phyloP scores from a whole-genome alignment of 306 rosid species.

The Purshia tridentata region DNA sequence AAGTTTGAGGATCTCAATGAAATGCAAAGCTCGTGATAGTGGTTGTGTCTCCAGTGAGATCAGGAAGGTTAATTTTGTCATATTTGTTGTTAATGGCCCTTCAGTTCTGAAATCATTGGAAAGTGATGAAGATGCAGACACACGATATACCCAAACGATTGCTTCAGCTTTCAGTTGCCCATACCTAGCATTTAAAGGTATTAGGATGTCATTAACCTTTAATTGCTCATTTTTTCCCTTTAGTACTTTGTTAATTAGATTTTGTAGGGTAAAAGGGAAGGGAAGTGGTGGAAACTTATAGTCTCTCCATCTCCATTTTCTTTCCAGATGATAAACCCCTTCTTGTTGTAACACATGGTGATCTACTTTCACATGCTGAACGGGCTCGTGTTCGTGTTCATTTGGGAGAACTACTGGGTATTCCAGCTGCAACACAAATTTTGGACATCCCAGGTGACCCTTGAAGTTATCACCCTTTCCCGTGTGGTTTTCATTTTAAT shows the following conservation, averaged over 20 bases:
- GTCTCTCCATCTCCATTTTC: neutral
- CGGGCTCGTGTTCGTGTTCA: conserved; percentile 54
- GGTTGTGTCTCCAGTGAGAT: conserved; percentile 37
- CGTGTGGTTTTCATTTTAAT: neutral
- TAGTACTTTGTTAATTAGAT: neutral
- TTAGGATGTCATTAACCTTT: conserved; percentile 15
- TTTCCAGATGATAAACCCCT: conserved; percentile 82
- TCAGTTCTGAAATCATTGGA: conserved; percentile 62
- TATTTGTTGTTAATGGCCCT: conserved; percentile 65
- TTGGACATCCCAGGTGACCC: conserved; percentile 82
- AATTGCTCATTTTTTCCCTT: neutral
- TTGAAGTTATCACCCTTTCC: conserved; percentile 12
- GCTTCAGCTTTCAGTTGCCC: conserved; percentile 65
- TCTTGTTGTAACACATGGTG: conserved; percentile 79
- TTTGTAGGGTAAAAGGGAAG: neutral
- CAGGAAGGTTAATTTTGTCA: conserved; percentile 65
- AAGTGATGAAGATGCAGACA: conserved; percentile 35
- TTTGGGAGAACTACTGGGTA: conserved; percentile 70
- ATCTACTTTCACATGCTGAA: conserved; percentile 66
- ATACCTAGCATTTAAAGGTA: conserved; percentile 73
- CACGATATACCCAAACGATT: conserved; percentile 33
- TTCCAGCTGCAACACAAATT: conserved; percentile 72
- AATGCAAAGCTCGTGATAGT: conserved; percentile 42
- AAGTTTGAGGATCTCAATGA: conserved; percentile 45
- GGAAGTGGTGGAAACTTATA: neutral